These are phyloP conservation scores for Mollisiaceae sp. DNA, from an alignment of 2,329 filamentous ascomycete genomes.

Conservation along the genomic window DNA sequence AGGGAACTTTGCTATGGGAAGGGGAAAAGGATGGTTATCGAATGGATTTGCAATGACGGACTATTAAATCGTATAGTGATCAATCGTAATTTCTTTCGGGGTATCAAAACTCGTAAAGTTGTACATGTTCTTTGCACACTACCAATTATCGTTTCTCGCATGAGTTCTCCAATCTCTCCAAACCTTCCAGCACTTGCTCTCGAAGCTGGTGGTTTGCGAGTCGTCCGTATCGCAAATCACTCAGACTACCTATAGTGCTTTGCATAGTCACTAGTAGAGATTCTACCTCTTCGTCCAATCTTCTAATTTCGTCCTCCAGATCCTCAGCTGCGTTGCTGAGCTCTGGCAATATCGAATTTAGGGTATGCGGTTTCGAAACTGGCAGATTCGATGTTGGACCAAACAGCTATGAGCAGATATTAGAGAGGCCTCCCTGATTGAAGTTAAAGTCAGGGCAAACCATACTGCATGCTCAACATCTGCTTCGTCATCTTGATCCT, in stretches of 20 bases:
- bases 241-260: slow-evolving; percentile 73
- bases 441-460: slow-evolving; percentile 11
- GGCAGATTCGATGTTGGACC: slow-evolving; percentile 53
- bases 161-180: slow-evolving; percentile 61
- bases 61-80: slow-evolving; percentile 31
- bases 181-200: slow-evolving; percentile 69
- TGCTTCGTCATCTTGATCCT: slow-evolving; percentile 65
- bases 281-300: slow-evolving; percentile 68
- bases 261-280: slow-evolving; percentile 64
- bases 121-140: slow-evolving; percentile 7
- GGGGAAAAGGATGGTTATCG: slow-evolving; percentile 16
- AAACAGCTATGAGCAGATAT: slow-evolving; percentile 57
- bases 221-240: slow-evolving; percentile 81
- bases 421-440: slow-evolving; percentile 1
- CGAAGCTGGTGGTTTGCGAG: slow-evolving; percentile 68
- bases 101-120: slow-evolving; percentile 35
- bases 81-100: slow-evolving; percentile 37
- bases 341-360: slow-evolving; percentile 68
- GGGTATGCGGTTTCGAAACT: slow-evolving; percentile 60
- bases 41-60: slow-evolving; percentile 13
- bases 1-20: slow-evolving; percentile 15
- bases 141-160: slow-evolving; percentile 31
- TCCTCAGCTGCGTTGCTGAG: slow-evolving; percentile 70
- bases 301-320: slow-evolving; percentile 70
- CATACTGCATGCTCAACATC: slow-evolving; percentile 65